Evolutionary conservation across 495 filamentous ascomycete species (phyloP), one percentile per base, ranked within the genome.

Genomic region (Acidomyces sp.): DNA sequence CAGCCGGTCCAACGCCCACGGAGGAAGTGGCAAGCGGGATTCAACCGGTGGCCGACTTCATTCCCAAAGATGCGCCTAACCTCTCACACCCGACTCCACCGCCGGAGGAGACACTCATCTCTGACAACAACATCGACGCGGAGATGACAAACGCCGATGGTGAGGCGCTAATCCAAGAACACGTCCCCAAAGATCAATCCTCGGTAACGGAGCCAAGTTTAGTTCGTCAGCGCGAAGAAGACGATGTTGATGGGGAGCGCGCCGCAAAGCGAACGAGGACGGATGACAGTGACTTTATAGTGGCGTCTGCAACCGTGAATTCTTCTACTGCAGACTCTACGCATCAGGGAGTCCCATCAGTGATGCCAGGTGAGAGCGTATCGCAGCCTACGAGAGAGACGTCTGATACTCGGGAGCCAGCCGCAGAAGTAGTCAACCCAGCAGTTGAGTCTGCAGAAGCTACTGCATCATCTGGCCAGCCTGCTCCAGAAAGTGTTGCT

Each of bases 161-260:
- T 35, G 42, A 45, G 5, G 22, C 9, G 35, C 15, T 36, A 38
- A 17, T 10, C 35, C 6, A 25, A 12, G 19, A 3, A 23, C 11
- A 13, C 21, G 23, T 10, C 3, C 17, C 20, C 9, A 27, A 7
- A 13, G 31, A 39, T 22, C 4, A 22, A 39, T 6, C 15, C 13
- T 13, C 26, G n/a, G 15, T 36, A 20, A 2, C 35, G 3, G 47
- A 50, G 31, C 36, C 15, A 3, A 35, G 48, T 28, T 22, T 51
- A 10, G 48, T 51, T 4, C 30, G 48, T 20, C 43, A 37, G 11
- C 70, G 82, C 6, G 80, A 82, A 45, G 82, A 88, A 12, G 60
- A 67, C 3, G 73, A 86, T 40, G 66, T 62, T 24, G 68, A 67
- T 25, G 78, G 83, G n/a, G 82, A 81, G 46, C 82, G 78, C 15